Percentiles rank a stretch among this genome's conserved stretches.
Conservation (phyloP, 306 rosid species). For the Cucurbita argyrosperma region DNA sequence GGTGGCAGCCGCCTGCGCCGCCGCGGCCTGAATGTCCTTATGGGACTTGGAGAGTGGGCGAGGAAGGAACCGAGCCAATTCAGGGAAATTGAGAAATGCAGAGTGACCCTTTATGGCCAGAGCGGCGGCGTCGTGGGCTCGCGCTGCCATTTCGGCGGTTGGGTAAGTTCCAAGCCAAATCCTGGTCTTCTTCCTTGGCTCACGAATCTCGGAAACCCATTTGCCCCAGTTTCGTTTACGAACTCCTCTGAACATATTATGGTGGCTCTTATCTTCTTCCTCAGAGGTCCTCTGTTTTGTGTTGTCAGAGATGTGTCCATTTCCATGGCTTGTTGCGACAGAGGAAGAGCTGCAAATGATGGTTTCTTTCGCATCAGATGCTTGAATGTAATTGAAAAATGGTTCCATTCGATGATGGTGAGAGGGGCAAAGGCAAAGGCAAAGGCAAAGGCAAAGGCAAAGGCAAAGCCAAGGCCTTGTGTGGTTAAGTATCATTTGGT, state of each 20-base stretch:
- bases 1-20: conserved; percentile 59
- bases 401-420: neutral
- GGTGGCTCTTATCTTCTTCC: conserved; percentile 23
- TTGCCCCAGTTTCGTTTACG: conserved; percentile 78
- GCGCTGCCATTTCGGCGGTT: conserved; percentile 84
- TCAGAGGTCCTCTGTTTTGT: conserved; percentile 11
- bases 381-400: neutral
- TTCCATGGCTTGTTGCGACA: neutral
- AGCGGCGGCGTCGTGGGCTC: conserved; percentile 92
- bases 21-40: conserved; percentile 78
- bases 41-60: conserved; percentile 47
- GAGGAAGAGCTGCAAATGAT: neutral
- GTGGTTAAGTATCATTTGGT: neutral
- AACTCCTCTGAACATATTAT: conserved; percentile 56
- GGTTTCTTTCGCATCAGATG: neutral
- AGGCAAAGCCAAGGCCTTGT: no score
- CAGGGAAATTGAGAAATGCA: conserved; percentile 75
- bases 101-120: conserved; percentile 65
- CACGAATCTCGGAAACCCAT: conserved; percentile 84
- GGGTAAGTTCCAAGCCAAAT: conserved; percentile 89
- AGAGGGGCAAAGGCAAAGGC: neutral
- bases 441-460: neutral
- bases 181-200: conserved; percentile 80
- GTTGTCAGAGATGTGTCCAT: neutral
- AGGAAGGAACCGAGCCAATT: conserved; percentile 42